Evolutionary conservation across 805 yeast genomes (phyloP), one percentile per base, ranked within the genome.

Genomic region (Wickerhamiella shivajii): DNA sequence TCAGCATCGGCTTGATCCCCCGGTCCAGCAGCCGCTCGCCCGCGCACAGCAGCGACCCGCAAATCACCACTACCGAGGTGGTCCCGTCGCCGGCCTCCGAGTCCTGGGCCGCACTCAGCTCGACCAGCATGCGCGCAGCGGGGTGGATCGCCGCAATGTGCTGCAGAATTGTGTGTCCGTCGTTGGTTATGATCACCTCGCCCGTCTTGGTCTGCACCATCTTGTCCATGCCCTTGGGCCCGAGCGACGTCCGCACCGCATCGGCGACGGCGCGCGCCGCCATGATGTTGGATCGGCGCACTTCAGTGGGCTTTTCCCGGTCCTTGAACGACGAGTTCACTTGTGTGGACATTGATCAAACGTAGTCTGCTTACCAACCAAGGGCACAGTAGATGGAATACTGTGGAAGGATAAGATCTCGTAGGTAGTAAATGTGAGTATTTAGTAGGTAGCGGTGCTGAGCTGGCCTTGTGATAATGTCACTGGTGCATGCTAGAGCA

Each of bases 71-170:
- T 20, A 90, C 98, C 2, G 95, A 77, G 0, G 99, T 90, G 21
- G 99, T 90, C 43, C 99, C 99, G 55, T 90, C 99, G 36, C 99
- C 99, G n/a, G 97, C 98, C 57, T 85, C 99, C 24, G 85, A 78
- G 49, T 90, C 99, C 60, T 90, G 99, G 1, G 98, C 97, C 26
- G 85, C 95, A 39, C 93, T 77, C 18, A 90, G 80, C 53, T 90
- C 97, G 28, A 90, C 98, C n/a, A 73, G 63, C 97, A 90, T 90
- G 51, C 84, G 77, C 1, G 98, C 98, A 2, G 95, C 99, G 2
- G 99, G 99, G 55, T 90, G 98, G 53, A 90, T 67, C 32, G 90
- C 93, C 2, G 98, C 97, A 97, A 90, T 90, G 56, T 90, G 96
- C 49, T 80, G 75, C 46, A 87, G 64, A 46, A 90, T 90, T 3